Evolutionary conservation across 768 basidiomycete genomes (phyloP), one percentile per base, ranked within the genome.

Genomic region (Xerocomellus dryophilus): DNA sequence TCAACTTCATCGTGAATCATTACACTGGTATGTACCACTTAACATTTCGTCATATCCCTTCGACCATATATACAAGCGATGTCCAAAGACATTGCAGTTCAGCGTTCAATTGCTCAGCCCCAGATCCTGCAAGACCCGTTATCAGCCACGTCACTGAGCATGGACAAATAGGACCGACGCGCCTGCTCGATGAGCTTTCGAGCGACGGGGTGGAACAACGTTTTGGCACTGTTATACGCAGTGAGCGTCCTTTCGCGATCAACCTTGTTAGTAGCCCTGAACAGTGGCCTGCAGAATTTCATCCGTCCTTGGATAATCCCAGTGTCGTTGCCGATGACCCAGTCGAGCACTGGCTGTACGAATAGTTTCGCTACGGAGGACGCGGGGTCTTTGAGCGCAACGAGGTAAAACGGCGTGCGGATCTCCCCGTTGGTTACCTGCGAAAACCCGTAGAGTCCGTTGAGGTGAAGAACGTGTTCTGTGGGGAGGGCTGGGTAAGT

Each of bases 251-350:
- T 65, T 35, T 54, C 51, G 10, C 54, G 47, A 55, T 81, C 66
- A 11, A 75, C 76, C 56, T 68, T 70, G 60, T 66, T 61, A 31
- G 71, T 62, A 6, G 69, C 75, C 51, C 71, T 71, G 61, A 82
- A 79, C 17, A 73, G 57, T 3, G 80, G 77, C 46, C 81, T 61
- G 63, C 81, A 81, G 66, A 80, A 81, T 60, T 82, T 82, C 80
- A 81, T 81, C 53, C 80, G 71, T 7, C 79, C 79, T 48, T 78
- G 78, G 38, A 81, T 64, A 39, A 76, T 55, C 17, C 75, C 72
- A 12, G 70, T 71, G 39, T 72, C 71, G 15, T 60, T 67, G 10
- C 77, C 80, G 9, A 70, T 67, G 29, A 80, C 73, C 80, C 80
- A 82, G 41, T 74, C 67, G 0, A 74, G 72, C 3, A 78, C 80